Evolutionary conservation across 164 flowering plant species (phyloP), one percentile per base, ranked within the genome.

Genomic region (Buxus sempervirens): DNA sequence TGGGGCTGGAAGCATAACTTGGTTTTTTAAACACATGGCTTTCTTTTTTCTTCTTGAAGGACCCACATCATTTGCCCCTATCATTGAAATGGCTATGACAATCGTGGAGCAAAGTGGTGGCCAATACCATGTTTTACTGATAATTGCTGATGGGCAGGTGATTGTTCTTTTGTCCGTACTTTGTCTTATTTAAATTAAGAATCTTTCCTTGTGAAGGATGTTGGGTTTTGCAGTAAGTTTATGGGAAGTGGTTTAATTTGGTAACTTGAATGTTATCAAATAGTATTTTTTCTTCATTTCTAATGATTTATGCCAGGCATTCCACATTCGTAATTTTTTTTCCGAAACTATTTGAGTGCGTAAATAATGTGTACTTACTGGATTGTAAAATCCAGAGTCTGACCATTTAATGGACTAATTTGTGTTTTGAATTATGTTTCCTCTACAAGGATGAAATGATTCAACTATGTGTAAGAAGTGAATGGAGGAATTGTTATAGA

Each of bases 61-160:
- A 27, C 98, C 98, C 16, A 94, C 98, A 64, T 94, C 98, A 23
- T 95, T 92, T 85, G 97, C 96, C 13, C 97, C 98, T 18, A 74
- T 90, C 59, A 83, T 95, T 75, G 97, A 95, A 75, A 85, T 83
- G 85, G 98, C 94, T 18, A 87, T 80, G 22, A 86, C 89, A 16
- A 88, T 92, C 65, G 98, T 94, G 41, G 96, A 91, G 70, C 79
- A 86, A 79, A 90, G 91, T 76, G 86, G 89, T 61, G 96, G 97
- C 56, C 98, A 91, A 73, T 94, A 94, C 79, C 98, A 94, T 84
- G 98, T 94, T 22, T 69, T 94, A 70, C 68, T 94, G 73, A 91
- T 94, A 73, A 94, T 94, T 73, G 98, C 98, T 48, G 98, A 94
- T 84, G 98, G 98, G 12, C 98, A 94, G 96, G 98, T 90, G 82